A percentile compares a stretch with the other conserved stretches of the same genome.
Conservation (phyloP, 352 stramenopile genomes). For the Phytophthora pini region DNA sequence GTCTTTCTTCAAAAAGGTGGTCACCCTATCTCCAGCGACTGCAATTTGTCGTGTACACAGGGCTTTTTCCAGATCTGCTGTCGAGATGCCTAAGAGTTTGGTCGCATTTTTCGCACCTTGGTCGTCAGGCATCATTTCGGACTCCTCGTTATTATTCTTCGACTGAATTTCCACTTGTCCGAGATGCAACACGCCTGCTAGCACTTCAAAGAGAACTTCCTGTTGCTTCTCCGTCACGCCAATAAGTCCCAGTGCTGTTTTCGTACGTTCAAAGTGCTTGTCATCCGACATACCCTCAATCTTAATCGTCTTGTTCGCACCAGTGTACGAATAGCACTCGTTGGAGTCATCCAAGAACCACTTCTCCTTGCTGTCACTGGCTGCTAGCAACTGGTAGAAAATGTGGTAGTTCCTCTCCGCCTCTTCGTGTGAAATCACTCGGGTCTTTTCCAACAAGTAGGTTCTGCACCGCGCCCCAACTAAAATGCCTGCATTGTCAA, state of each 20-base stretch:
- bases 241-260: constrained; percentile 67
- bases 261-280: constrained; percentile 75
- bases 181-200: constrained; percentile 95
- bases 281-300: constrained; percentile 81
- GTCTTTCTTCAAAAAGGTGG: constrained; percentile 80
- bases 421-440: constrained; percentile 77
- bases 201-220: constrained; percentile 69
- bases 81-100: constrained; percentile 62
- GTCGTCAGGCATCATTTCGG: constrained; percentile 48
- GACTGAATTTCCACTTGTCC: constrained; percentile 94
- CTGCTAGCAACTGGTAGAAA: constrained; percentile 72
- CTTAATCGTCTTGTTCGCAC: constrained; percentile 55
- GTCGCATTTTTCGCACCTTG: constrained; percentile 46
- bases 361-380: constrained; percentile 34
- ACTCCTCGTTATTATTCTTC: constrained; percentile 83
- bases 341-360: constrained; percentile 61
- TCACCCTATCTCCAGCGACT: constrained; percentile 74
- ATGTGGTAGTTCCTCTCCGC: constrained; percentile 86
- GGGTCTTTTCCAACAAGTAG: constrained; percentile 95
- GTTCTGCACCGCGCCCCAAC: constrained; percentile 82
- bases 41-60: constrained; percentile 86
- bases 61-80: constrained; percentile 62
- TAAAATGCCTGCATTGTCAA: constrained; percentile 74
- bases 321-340: constrained; percentile 70
- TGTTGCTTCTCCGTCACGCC: constrained; percentile 67